Conservation (phyloP, 495 filamentous ascomycete species). For the Bathelium albidoporum region DNA sequence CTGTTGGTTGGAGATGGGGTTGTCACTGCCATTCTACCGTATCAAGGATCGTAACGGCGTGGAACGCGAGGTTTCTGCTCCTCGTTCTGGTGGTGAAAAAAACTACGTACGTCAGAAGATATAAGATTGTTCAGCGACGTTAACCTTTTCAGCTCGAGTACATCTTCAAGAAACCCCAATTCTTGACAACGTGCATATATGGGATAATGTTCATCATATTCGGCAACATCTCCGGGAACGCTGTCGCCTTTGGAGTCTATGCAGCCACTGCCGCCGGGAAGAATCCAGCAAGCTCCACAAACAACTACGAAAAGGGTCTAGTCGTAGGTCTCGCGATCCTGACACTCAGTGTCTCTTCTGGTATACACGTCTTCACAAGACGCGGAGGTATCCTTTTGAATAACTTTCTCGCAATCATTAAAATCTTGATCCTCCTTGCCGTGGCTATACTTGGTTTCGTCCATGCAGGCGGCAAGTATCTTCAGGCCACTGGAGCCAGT, state of each 20-base stretch:
- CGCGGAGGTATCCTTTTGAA: slow-evolving; percentile 40
- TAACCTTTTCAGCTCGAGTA: slow-evolving; percentile 35
- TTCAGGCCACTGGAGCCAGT: slow-evolving; percentile 7
- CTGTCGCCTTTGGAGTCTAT: slow-evolving; percentile 34
- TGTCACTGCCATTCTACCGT: slow-evolving; percentile 35
- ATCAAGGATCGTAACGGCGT: slow-evolving; percentile 19
- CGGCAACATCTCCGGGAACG: slow-evolving; percentile 42
- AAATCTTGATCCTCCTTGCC: slow-evolving; percentile 35
- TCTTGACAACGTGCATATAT: slow-evolving; percentile 37
- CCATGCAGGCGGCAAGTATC: slow-evolving; percentile 13
- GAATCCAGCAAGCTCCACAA: slow-evolving; percentile 8
- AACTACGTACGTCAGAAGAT: slow-evolving; percentile 38
- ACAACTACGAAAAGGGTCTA: slow-evolving; percentile 8
- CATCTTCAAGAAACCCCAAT: slow-evolving; percentile 30
- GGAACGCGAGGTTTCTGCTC: slow-evolving; percentile 23
- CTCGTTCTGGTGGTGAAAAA: slow-evolving; percentile 41
- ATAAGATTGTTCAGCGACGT: not conserved
- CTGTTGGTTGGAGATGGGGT: slow-evolving; percentile 35
- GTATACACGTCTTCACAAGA: slow-evolving; percentile 40
- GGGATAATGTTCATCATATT: slow-evolving; percentile 39
- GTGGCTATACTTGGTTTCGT: slow-evolving; percentile 34
- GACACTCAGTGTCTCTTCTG: slow-evolving; percentile 31
- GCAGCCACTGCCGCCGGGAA: slow-evolving; percentile 26
- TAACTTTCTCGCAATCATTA: slow-evolving; percentile 41
- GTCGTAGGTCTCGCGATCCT: slow-evolving; percentile 37